Conservation (phyloP, 2,329 filamentous ascomycete species). For the Balansia obtecta region DNA sequence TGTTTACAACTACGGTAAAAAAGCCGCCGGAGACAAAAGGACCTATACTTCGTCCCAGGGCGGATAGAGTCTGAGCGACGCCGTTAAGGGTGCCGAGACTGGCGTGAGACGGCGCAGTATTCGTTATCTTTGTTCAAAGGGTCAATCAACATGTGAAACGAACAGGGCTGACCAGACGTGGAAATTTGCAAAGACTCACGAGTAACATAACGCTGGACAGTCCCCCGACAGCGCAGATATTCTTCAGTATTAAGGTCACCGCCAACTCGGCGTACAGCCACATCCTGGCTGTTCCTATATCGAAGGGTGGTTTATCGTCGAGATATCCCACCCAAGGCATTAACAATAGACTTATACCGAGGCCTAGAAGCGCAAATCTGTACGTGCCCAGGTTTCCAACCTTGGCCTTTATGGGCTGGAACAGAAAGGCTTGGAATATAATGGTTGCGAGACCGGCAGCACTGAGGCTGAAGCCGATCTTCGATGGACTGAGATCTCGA, state of each 20-base stretch:
- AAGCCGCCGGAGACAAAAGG: constrained; percentile 80
- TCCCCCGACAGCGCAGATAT: constrained; percentile 78
- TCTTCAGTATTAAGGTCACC: constrained; percentile 71
- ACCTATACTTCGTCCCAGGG: constrained; percentile 75
- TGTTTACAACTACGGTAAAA: constrained; percentile 64
- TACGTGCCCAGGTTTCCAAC: constrained; percentile 83
- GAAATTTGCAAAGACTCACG: constrained; percentile 35
- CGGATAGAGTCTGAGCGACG: constrained; percentile 84
- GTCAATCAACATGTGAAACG: background rate
- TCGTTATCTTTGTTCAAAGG: constrained; percentile 57
- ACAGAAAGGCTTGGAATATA: constrained; percentile 76
- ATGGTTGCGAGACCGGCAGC: constrained; percentile 80
- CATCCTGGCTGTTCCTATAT: constrained; percentile 46
- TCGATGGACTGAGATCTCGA: constrained; percentile 59
- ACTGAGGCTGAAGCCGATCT: constrained; percentile 75
- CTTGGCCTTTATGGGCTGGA: constrained; percentile 63
- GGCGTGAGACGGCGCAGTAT: constrained; percentile 75
- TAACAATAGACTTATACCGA: constrained; percentile 69
- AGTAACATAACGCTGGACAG: constrained; percentile 80
- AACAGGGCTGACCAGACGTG: background rate
- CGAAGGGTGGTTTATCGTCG: constrained; percentile 41
- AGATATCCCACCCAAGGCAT: constrained; percentile 87
- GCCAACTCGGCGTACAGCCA: constrained; percentile 78
- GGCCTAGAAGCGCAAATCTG: constrained; percentile 61
- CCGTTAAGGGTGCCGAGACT: constrained; percentile 87